Evolutionary conservation across 2,329 filamentous ascomycete genomes (phyloP).

Genomic region (Claviceps capensis): DNA sequence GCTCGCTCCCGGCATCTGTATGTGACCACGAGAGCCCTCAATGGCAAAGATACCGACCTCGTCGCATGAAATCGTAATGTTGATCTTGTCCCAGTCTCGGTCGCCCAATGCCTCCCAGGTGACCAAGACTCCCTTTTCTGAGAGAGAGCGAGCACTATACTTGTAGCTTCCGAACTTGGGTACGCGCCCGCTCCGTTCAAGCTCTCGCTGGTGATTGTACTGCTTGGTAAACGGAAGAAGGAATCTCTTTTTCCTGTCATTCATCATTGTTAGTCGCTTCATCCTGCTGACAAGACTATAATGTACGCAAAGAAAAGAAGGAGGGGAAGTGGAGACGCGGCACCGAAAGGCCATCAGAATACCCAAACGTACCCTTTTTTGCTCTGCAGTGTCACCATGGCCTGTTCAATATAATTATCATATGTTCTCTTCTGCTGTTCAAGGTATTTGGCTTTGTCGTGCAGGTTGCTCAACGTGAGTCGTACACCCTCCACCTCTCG

Average conservation of each 20-base stretch:
- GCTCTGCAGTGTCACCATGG: constrained; percentile 91
- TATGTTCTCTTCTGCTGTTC: constrained; percentile 95
- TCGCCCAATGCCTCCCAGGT: constrained; percentile 78
- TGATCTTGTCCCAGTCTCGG: constrained; percentile 77
- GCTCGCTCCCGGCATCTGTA: constrained; percentile 90
- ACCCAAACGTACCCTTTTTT: constrained; percentile 69
- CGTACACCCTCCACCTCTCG: constrained; percentile 78
- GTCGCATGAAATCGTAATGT: constrained; percentile 88
- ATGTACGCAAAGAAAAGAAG: background rate
- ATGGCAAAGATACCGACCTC: constrained; percentile 88
- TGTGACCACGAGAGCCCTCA: constrained; percentile 79
- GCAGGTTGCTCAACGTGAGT: constrained; percentile 59
- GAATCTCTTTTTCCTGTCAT: constrained; percentile 71
- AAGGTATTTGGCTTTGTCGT: constrained; percentile 80
- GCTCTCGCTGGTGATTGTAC: constrained; percentile 95
- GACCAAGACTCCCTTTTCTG: constrained; percentile 88
- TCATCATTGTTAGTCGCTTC: background rate
- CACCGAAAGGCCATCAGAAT: too few species aligned
- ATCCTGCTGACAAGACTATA: background rate
- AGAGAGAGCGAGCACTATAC: constrained; percentile 79
- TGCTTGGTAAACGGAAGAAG: constrained; percentile 94
- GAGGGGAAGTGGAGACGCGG: background rate
- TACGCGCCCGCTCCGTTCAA: constrained; percentile 80
- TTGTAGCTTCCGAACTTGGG: constrained; percentile 98
- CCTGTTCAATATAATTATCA: constrained; percentile 98